Evolutionary conservation across 75 land plant species (phyloP), one percentile per base, ranked within the genome.

Genomic region (Picea sitchensis): DNA sequence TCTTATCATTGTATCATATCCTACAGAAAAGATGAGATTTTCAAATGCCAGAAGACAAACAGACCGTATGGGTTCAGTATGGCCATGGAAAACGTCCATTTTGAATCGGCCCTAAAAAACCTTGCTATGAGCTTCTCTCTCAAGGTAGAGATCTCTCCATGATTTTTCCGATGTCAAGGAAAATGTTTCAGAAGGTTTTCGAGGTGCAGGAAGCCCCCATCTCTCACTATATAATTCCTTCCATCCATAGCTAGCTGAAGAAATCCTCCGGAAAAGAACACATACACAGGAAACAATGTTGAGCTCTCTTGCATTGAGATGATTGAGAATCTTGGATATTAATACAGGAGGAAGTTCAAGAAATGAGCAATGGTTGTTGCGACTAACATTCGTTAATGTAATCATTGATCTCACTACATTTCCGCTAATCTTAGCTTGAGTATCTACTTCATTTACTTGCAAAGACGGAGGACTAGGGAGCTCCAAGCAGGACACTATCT

Each of bases 121-220:
- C 77, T 89, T 96, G 89, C 91, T 90, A 78, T 91, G 78, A 59
- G 78, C 86, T 80, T 96, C 95, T 77, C 93, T 90, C 81, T 93
- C 96, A 73, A 96, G 86, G 83, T 92, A 96, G 7, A 92, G 83
- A 23, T 94, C 91, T 81, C 87, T 90, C 99, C 99, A 96, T 74
- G 90, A 76, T 62, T 79, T 87, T 76, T 83, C 90, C 13, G 82
- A n/a, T n/a, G n/a, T n/a, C n/a, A n/a, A n/a, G n/a, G n/a, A n/a
- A n/a, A n/a, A n/a, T n/a, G n/a, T n/a, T n/a, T n/a, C n/a, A n/a
- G n/a, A n/a, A n/a, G n/a, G n/a, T 38, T 58, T 76, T 20, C 56
- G 7, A 1, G 79, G 61, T n/a, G 83, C 75, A 8, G 96, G 96
- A 56, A 87, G 76, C 12, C 99, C 99, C 99, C 99, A 96, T 73